These are phyloP conservation scores for Triadica sebifera DNA, from an alignment of 345 rosid genomes.

Conservation along the genomic window DNA sequence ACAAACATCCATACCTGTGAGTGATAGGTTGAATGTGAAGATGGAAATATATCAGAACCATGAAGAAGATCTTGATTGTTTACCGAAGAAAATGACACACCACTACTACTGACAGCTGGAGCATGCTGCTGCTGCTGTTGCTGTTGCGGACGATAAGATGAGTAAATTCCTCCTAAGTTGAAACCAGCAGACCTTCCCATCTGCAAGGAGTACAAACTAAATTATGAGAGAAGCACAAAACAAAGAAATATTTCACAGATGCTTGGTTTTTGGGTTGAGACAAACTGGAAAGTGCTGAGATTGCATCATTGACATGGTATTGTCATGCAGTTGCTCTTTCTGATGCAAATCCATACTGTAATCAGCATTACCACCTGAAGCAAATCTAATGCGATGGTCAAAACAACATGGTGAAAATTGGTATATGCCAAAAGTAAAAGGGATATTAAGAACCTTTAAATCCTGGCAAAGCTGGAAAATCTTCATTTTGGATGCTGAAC, in stretches of 20 bases:
- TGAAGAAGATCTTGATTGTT: slow-evolving; percentile 76
- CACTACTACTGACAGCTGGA: slow-evolving; percentile 68
- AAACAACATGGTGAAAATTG: slow-evolving; percentile 7
- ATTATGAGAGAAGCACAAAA: slow-evolving; percentile 6
- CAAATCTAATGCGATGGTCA: slow-evolving; percentile 45
- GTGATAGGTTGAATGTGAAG: slow-evolving; percentile 74
- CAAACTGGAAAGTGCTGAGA: slow-evolving; percentile 96
- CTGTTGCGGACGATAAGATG: slow-evolving; percentile 90
- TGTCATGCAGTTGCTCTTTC: slow-evolving; percentile 95
- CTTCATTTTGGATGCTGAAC: slow-evolving; percentile 99
- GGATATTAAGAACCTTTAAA: slow-evolving; percentile 71
- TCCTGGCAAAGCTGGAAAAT: slow-evolving; percentile 98
- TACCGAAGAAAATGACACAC: slow-evolving; percentile 57
- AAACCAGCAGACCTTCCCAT: slow-evolving; percentile 92
- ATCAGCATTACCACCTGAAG: slow-evolving; percentile 92
- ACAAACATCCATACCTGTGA: slow-evolving; percentile 65
- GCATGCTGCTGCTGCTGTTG: slow-evolving; percentile 82
- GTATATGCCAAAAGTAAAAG: not conserved
- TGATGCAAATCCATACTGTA: slow-evolving; percentile 89
- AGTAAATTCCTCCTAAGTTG: slow-evolving; percentile 71
- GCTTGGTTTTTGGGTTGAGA: slow-evolving; percentile 11
- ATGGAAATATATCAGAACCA: slow-evolving; percentile 75
- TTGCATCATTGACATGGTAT: slow-evolving; percentile 92
- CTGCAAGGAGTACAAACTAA: slow-evolving; percentile 40
- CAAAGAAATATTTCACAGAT: not conserved